Evolutionary conservation across 805 yeast genomes (phyloP).

Genomic region (Metschnikowia peoriensis): DNA sequence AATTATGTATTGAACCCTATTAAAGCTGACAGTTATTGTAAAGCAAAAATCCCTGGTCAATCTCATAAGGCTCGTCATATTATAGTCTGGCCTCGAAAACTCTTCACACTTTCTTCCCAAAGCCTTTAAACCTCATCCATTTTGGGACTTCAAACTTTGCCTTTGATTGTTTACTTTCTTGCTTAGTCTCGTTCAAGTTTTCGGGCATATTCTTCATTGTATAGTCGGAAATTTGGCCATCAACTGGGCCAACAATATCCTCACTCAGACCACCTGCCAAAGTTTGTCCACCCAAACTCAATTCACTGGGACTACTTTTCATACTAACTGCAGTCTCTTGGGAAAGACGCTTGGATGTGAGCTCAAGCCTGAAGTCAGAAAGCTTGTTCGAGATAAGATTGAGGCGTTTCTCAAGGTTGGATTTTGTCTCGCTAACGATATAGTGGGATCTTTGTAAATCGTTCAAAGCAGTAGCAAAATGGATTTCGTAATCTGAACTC

Average conservation of each 20-base stretch:
- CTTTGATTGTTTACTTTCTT: neutral
- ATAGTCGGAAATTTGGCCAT: neutral
- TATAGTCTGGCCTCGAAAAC: too few species aligned
- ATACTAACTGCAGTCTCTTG: neutral
- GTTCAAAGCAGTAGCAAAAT: neutral
- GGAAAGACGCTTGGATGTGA: neutral
- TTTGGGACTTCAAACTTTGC: neutral
- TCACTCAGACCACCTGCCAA: neutral
- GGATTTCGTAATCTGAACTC: neutral
- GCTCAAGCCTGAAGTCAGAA: neutral
- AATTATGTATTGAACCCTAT: too few species aligned
- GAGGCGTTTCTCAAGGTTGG: neutral
- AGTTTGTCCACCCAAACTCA: neutral
- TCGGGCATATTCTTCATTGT: neutral
- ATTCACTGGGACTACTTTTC: neutral
- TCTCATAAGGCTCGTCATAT: too few species aligned
- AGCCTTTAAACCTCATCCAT: neutral
- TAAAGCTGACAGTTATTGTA: too few species aligned
- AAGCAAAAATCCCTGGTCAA: too few species aligned
- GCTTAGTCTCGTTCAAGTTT: neutral
- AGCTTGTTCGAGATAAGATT: neutral
- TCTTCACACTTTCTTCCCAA: neutral
- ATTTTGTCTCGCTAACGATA: neutral
- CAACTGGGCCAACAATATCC: neutral
- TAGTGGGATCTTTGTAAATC: slow-evolving; percentile 1